phyloP scores from a whole-genome alignment of 257 asterid genomes.

The Solanum neorickii region DNA sequence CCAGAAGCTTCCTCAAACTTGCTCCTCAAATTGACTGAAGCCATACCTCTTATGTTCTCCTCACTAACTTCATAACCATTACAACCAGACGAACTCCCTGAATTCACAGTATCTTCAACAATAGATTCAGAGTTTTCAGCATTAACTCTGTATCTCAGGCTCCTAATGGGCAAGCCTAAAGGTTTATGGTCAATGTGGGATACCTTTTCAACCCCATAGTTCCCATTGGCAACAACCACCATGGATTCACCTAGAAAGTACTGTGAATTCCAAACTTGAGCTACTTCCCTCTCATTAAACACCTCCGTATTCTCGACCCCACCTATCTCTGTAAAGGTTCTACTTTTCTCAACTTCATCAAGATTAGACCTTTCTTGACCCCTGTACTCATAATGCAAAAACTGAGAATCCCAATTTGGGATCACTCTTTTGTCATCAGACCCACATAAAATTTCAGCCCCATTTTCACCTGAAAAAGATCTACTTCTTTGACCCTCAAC shows the following conservation, averaged over 20 bases:
- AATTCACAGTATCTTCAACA: not conserved
- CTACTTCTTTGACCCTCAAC: constrained; percentile 18
- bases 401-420: constrained; percentile 16
- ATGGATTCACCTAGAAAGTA: constrained; percentile 36
- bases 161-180: constrained; percentile 72
- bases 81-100: constrained; percentile 10
- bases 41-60: constrained; percentile 33
- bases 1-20: constrained; percentile 44
- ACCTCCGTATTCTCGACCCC: constrained; percentile 2
- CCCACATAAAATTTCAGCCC: not conserved
- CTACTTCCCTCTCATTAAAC: constrained; percentile 8
- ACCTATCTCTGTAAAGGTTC: constrained; percentile 15
- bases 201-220: not conserved
- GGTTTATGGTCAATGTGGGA: constrained; percentile 39
- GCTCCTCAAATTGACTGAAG: constrained; percentile 48
- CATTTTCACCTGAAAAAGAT: constrained; percentile 20
- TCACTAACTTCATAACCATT: constrained; percentile 13
- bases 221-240: constrained; percentile 45
- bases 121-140: constrained; percentile 16
- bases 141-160: constrained; percentile 38
- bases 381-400: not conserved
- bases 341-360: constrained; percentile 17
- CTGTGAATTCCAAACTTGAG: constrained; percentile 30
- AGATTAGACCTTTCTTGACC: constrained; percentile 11
- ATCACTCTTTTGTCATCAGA: constrained; percentile 8